Evolutionary conservation across 352 stramenopile species (phyloP).

Genomic region (Halophytophthora polymorphica): DNA sequence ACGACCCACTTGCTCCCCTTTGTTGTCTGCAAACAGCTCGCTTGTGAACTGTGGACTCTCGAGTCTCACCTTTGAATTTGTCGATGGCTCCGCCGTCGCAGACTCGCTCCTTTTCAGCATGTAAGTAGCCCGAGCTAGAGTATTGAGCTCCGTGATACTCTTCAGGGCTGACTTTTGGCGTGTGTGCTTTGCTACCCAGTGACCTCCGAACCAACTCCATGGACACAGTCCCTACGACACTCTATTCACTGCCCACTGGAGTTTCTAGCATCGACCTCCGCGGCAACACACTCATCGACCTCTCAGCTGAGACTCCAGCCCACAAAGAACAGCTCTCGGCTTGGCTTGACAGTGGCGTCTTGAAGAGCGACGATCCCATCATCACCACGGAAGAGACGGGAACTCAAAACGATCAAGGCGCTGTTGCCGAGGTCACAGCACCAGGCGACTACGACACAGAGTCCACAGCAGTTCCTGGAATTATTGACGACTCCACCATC

Average conservation of each 20-base stretch:
- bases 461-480: not conserved
- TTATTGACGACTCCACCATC: not conserved
- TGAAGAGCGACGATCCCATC: slow-evolving; percentile 33
- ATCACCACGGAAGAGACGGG: slow-evolving; percentile 1
- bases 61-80: slow-evolving; percentile 40
- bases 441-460: not conserved
- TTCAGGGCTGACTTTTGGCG: not conserved
- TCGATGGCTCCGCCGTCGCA: slow-evolving; percentile 19
- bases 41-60: slow-evolving; percentile 41
- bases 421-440: slow-evolving; percentile 1
- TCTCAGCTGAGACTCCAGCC: slow-evolving; percentile 25
- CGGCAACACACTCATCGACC: slow-evolving; percentile 29
- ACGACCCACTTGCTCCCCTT: no score
- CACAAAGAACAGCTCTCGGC: slow-evolving; percentile 22
- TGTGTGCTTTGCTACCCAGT: slow-evolving; percentile 11
- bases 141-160: slow-evolving; percentile 1
- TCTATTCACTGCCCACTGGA: slow-evolving; percentile 9
- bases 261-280: slow-evolving; percentile 39
- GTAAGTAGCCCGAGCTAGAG: slow-evolving; percentile 12
- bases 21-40: slow-evolving; percentile 17
- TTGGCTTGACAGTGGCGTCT: slow-evolving; percentile 30
- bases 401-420: slow-evolving; percentile 7
- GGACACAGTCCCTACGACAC: slow-evolving; percentile 4
- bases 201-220: slow-evolving; percentile 47
- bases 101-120: slow-evolving; percentile 23